Conservation (phyloP, 768 basidiomycete genomes). For the Coprinopsis sp. region DNA sequence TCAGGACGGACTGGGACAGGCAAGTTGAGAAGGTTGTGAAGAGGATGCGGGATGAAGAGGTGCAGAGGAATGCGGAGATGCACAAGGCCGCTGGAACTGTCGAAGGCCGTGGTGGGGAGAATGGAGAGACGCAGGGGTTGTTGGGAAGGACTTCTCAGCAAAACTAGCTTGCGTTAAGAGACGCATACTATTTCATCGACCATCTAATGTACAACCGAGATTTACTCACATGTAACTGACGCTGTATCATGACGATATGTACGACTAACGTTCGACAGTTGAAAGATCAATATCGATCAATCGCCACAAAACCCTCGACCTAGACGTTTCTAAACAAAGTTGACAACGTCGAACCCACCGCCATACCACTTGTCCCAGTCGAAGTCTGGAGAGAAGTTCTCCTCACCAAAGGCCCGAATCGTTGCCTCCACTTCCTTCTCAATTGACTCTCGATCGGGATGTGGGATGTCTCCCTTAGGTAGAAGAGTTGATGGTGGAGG, state of each 20-base stretch:
- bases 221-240: too few relatives aligned
- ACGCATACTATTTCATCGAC: too few relatives aligned
- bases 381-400: conserved; percentile 13
- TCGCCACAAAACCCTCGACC: too few relatives aligned
- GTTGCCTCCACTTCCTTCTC: conserved; percentile 5
- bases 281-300: too few relatives aligned
- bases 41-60: conserved; percentile 43
- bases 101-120: not conserved
- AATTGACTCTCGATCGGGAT: not conserved
- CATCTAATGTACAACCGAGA: too few relatives aligned
- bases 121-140: too few relatives aligned
- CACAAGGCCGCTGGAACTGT: not conserved
- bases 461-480: not conserved
- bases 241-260: too few relatives aligned
- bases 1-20: conserved; percentile 62
- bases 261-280: too few relatives aligned
- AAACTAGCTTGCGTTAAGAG: too few relatives aligned
- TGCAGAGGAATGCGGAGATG: conserved; percentile 13
- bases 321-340: conserved; percentile 9
- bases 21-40: conserved; percentile 61
- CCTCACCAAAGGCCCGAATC: conserved; percentile 15
- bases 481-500: not conserved
- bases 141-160: too few relatives aligned
- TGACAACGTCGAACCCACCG: conserved; percentile 14
- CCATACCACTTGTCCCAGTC: conserved; percentile 18